A percentile compares a stretch with the other conserved stretches of the same genome.
These are phyloP conservation scores for Metarhizium humberi DNA, from an alignment of 2,329 filamentous ascomycete genomes.

Conservation along the genomic window DNA sequence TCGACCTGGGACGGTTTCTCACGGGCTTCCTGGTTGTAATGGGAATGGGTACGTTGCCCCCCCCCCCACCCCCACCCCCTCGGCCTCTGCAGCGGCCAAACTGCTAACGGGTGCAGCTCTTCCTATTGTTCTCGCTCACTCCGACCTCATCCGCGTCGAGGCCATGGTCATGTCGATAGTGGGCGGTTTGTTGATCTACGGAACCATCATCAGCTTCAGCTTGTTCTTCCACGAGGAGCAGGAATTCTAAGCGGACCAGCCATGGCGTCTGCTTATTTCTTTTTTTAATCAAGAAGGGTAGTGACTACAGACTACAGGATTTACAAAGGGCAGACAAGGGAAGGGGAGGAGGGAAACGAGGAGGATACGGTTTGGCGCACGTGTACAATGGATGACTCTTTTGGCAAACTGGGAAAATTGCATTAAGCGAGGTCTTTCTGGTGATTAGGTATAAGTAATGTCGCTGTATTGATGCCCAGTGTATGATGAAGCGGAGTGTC, in stretches of 20 bases:
- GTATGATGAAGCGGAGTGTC: background rate
- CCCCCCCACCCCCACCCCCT: background rate
- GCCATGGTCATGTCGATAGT: slow-evolving; percentile 95
- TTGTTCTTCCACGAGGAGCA: slow-evolving; percentile 98
- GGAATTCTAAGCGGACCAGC: slow-evolving; percentile 57
- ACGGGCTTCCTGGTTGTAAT: slow-evolving; percentile 95
- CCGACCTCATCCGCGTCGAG: slow-evolving; percentile 67
- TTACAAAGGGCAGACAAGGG: too few species aligned
- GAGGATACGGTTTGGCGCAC: background rate
- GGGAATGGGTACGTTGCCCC: slow-evolving; percentile 71
- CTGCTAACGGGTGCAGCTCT: slow-evolving; percentile 49
- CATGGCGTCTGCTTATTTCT: too few species aligned
- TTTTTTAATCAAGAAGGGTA: too few species aligned
- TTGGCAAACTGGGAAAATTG: background rate
- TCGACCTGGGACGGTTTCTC: slow-evolving; percentile 88
- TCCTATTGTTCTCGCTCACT: slow-evolving; percentile 80
- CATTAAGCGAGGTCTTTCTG: background rate
- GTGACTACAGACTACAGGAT: too few species aligned
- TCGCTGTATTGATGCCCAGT: background rate
- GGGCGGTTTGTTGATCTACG: slow-evolving; percentile 90
- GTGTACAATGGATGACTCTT: background rate
- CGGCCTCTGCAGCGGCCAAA: too few species aligned
- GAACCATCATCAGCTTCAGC: slow-evolving; percentile 94
- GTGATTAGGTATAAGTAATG: background rate
- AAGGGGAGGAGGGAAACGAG: background rate